These are phyloP conservation scores for Scleromitrula shiraiana DNA, from an alignment of 2,329 filamentous ascomycete genomes.

Conservation along the genomic window DNA sequence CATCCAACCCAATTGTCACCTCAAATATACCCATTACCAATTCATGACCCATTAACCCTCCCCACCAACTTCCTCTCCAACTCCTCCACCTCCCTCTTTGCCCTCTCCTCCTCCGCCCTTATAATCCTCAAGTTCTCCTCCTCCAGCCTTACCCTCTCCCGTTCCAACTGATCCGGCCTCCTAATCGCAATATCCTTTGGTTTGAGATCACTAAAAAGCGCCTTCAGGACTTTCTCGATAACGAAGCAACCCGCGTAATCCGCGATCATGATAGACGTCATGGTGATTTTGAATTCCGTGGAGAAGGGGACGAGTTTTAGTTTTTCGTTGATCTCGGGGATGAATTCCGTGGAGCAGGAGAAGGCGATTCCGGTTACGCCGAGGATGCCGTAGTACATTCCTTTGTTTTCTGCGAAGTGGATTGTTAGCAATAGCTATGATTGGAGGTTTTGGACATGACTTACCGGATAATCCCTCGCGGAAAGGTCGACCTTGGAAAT, in stretches of 20 bases:
- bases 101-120: slow-evolving; percentile 46
- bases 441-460: background rate
- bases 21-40: background rate
- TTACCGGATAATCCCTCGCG: slow-evolving; percentile 75
- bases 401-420: slow-evolving; percentile 54
- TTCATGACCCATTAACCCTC: background rate
- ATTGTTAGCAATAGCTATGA: slow-evolving; percentile 8
- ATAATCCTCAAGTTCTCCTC: slow-evolving; percentile 41
- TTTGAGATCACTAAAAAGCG: slow-evolving; percentile 78
- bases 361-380: slow-evolving; percentile 87
- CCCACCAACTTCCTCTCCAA: slow-evolving; percentile 50
- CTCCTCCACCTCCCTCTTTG: slow-evolving; percentile 43
- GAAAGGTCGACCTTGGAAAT: slow-evolving; percentile 98
- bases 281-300: slow-evolving; percentile 77
- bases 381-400: slow-evolving; percentile 96
- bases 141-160: slow-evolving; percentile 62
- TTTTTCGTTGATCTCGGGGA: slow-evolving; percentile 90
- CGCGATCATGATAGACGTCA: slow-evolving; percentile 76
- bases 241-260: slow-evolving; percentile 84
- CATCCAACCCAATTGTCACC: background rate
- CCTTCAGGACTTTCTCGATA: slow-evolving; percentile 82
- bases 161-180: slow-evolving; percentile 74
- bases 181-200: slow-evolving; percentile 89
- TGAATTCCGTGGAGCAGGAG: slow-evolving; percentile 86
- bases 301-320: slow-evolving; percentile 89